These are phyloP conservation scores for Hydnum rufescens DNA, from an alignment of 768 basidiomycete species.

Conservation along the genomic window DNA sequence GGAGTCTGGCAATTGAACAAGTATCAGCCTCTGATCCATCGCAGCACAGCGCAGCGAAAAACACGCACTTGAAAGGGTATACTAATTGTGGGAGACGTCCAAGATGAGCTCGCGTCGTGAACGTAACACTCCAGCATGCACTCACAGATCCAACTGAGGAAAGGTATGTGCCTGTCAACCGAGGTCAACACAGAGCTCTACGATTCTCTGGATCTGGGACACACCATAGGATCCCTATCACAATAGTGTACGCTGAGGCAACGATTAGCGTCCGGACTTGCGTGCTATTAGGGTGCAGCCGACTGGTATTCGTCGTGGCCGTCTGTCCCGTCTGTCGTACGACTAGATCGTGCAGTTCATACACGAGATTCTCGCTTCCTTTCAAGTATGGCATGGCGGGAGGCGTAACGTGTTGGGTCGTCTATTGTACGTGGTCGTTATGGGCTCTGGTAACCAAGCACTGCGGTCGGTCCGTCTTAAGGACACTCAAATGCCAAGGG, in stretches of 20 bases:
- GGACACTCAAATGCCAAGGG: too few relatives aligned
- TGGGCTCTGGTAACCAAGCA: too few relatives aligned
- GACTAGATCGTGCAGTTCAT: slow-evolving; percentile 3
- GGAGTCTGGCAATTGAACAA: slow-evolving; percentile 26
- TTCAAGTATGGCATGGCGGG: too few relatives aligned
- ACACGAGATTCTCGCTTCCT: slow-evolving; percentile 10
- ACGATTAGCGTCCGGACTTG: slow-evolving; percentile 49
- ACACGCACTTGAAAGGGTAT: slow-evolving; percentile 74
- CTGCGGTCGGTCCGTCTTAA: too few relatives aligned
- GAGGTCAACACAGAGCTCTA: not conserved
- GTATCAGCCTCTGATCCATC: slow-evolving; percentile 1
- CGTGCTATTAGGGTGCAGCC: slow-evolving; percentile 7
- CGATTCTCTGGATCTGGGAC: slow-evolving; percentile 11
- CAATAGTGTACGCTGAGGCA: slow-evolving; percentile 52
- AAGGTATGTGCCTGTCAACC: slow-evolving; percentile 25
- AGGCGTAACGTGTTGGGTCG: too few relatives aligned
- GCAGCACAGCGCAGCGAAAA: slow-evolving; percentile 4
- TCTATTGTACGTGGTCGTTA: too few relatives aligned
- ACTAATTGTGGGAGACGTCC: slow-evolving; percentile 24
- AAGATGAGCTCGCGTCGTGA: not conserved
- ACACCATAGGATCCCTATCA: slow-evolving; percentile 65
- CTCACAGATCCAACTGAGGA: slow-evolving; percentile 54
- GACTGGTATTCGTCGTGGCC: too few relatives aligned
- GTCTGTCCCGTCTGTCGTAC: slow-evolving; percentile 5
- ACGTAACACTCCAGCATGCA: slow-evolving; percentile 10